Base-by-base conservation (phyloP, 345 rosid genomes). In the Geranium brycei region DNA sequence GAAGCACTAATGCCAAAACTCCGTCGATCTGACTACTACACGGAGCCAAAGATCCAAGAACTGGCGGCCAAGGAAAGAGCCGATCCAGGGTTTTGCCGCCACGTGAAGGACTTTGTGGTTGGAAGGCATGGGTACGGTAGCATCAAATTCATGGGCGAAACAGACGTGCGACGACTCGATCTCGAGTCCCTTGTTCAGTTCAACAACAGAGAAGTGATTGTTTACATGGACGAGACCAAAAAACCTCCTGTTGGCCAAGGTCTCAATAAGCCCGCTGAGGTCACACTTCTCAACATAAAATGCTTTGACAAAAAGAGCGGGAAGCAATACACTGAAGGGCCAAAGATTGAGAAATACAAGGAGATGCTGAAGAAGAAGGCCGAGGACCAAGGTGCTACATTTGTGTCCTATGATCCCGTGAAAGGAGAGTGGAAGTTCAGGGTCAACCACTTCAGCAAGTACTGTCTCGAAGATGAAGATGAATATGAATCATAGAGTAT, bases 221-320 rank as follows among this genome's bases (percentile, higher is more conserved):
- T 77, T 17, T 77, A 77, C 70, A 64, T 66, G 67, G 80, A 77
- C 19, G 77, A 77, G 62, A 68, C 64, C 66, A 67, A 73, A 66
- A 90, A 87, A 66, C 95, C 91, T 4, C 87, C 91, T 11, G 79
- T 90, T 10, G 97, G 97, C 60, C 79, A 90, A 70, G 97, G 95
- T 31, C 79, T 90, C 28, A 90, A 90, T 19, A 87, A 90, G 72
- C 87, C 91, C 17, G 91, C 97, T 1, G 91, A 79, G 70, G 90
- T 90, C n/a, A 87, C 90, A 6, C 83, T 90, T 61, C 86, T 90
- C 18, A 90, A 87, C 77, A 84, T 90, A 59, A 90, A 85, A 72
- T 90, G 95, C 75, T 75, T 84, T 8, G 90, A 85, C 69, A 90
- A 80, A 60, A 84, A 80, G 78, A 85, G 74, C 0, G 81, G 91